Conservation (phyloP, 2,329 filamentous ascomycete genomes). For the Epichloe bromicola region DNA sequence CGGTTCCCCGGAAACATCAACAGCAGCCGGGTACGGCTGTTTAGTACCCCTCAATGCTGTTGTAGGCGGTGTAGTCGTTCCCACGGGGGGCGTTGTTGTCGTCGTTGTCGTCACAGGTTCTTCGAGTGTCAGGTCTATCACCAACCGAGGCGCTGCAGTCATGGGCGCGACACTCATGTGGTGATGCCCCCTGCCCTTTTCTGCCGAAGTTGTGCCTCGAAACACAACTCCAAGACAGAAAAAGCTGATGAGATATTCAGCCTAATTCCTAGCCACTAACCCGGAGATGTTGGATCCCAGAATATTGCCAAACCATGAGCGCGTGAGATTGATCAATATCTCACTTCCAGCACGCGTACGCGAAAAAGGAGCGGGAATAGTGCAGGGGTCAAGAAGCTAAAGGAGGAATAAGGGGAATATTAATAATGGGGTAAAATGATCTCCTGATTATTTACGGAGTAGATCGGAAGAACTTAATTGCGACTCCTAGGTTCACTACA, state of each 20-base stretch:
- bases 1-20: slow-evolving; percentile 11
- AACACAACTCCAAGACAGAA: neutral
- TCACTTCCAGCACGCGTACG: neutral
- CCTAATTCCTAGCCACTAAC: neutral
- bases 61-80: neutral
- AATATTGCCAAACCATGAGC: neutral
- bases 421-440: neutral
- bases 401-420: too few relatives aligned
- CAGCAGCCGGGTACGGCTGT: neutral
- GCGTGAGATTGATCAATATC: neutral
- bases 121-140: slow-evolving; percentile 16
- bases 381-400: neutral
- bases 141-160: slow-evolving; percentile 12
- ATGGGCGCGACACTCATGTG: slow-evolving; percentile 17
- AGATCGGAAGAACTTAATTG: neutral
- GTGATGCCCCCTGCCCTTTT: neutral
- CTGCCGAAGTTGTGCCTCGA: neutral
- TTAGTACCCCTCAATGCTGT: neutral
- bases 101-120: slow-evolving; percentile 1
- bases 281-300: too few relatives aligned
- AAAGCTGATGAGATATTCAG: neutral
- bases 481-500: neutral
- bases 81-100: neutral
- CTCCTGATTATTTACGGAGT: too few relatives aligned
- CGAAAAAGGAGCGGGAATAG: neutral